Percentiles rank a stretch among this genome's conserved stretches.
Conservation (phyloP, 139 green algal species). For the Tetradesmus lagerheimii region DNA sequence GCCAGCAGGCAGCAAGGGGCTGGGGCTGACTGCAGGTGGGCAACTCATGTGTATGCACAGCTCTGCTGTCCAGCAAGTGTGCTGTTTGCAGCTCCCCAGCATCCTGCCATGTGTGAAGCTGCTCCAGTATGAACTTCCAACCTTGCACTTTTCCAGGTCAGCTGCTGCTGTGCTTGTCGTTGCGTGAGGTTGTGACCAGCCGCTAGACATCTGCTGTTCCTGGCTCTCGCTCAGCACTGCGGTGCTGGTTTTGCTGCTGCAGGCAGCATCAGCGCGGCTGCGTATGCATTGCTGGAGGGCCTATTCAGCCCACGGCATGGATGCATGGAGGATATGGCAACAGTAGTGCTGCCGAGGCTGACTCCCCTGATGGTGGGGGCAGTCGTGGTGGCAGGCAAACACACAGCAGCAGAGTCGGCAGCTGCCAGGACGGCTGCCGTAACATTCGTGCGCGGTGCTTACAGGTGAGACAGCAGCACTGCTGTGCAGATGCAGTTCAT, state of each 20-base stretch:
- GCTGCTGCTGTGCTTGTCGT: too few species aligned
- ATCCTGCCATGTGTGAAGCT: too few species aligned
- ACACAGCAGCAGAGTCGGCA: conserved; percentile 2
- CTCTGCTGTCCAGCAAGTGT: neutral
- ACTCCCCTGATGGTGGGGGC: conserved; percentile 55
- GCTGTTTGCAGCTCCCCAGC: too few species aligned
- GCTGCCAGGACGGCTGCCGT: conserved; percentile 49
- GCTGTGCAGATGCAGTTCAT: neutral
- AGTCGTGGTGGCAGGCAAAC: conserved; percentile 6
- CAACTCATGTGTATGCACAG: neutral
- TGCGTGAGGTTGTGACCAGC: too few species aligned
- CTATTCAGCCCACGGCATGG: conserved; percentile 66
- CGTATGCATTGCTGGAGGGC: conserved; percentile 51
- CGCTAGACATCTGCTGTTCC: too few species aligned
- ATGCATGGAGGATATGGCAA: conserved; percentile 43
- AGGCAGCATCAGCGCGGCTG: conserved; percentile 43
- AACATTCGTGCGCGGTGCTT: conserved; percentile 49
- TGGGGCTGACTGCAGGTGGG: conserved; percentile 30
- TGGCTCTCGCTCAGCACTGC: too few species aligned
- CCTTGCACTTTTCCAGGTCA: too few species aligned
- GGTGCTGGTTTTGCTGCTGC: neutral
- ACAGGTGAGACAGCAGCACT: conserved; percentile 51
- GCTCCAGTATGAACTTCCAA: too few species aligned
- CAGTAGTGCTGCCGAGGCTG: conserved; percentile 63
- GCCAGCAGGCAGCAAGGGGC: neutral